Conservation (phyloP, 2,329 filamentous ascomycete species). For the Aureobasidium zeae region DNA sequence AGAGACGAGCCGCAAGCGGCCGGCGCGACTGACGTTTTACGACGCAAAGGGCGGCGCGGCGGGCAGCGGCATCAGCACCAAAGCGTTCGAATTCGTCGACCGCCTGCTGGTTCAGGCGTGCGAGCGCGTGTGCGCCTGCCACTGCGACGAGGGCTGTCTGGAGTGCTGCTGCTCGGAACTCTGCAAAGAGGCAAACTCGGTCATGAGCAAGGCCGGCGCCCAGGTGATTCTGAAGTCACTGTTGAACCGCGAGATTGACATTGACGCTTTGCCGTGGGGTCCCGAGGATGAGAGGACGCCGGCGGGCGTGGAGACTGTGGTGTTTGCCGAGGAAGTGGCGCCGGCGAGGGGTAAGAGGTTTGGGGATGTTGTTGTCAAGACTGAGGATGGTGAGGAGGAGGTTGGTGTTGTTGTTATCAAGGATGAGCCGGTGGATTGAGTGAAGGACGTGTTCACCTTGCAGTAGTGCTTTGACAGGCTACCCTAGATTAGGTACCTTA, state of each 20-base stretch:
- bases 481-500: too few species aligned
- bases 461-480: background rate
- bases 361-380: slow-evolving; percentile 34
- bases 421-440: slow-evolving; percentile 12
- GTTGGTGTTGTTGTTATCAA: slow-evolving; percentile 5
- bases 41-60: slow-evolving; percentile 81
- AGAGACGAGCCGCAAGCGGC: slow-evolving; percentile 65
- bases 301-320: slow-evolving; percentile 71
- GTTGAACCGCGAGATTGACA: slow-evolving; percentile 66
- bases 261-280: slow-evolving; percentile 79
- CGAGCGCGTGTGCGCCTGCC: slow-evolving; percentile 64
- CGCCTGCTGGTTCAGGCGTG: slow-evolving; percentile 67
- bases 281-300: slow-evolving; percentile 59
- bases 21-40: slow-evolving; percentile 85
- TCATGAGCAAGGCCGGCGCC: slow-evolving; percentile 87
- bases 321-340: slow-evolving; percentile 59
- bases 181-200: slow-evolving; percentile 78
- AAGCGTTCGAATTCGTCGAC: slow-evolving; percentile 89
- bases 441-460: background rate
- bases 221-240: slow-evolving; percentile 71
- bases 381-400: slow-evolving; percentile 24
- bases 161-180: slow-evolving; percentile 82
- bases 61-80: slow-evolving; percentile 79
- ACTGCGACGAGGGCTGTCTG: slow-evolving; percentile 70
- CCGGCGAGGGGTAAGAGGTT: slow-evolving; percentile 34